Percentiles rank a stretch among this genome's conserved stretches.
Conservation (phyloP, 2,329 filamentous ascomycete genomes). For the Colletotrichum spinosum region DNA sequence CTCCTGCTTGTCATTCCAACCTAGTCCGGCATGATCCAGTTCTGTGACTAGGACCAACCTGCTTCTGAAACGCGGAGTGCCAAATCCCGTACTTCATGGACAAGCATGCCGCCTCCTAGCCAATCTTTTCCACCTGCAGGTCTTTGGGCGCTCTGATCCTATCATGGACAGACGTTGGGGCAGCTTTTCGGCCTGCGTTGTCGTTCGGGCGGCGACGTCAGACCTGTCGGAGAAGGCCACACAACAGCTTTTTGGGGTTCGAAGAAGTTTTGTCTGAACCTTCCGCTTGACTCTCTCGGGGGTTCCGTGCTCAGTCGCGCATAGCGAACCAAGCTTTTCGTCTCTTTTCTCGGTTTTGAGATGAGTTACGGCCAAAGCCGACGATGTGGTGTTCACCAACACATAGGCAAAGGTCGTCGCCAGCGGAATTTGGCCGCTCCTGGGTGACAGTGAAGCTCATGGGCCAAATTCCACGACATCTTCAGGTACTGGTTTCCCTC, state of each 20-base stretch:
- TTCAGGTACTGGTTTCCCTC: too few relatives aligned
- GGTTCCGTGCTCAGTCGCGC: not conserved
- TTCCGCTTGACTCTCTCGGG: slow-evolving; percentile 1
- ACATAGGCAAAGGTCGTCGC: not conserved
- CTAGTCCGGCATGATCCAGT: not conserved
- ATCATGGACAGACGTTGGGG: slow-evolving; percentile 10
- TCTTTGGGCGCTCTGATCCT: slow-evolving; percentile 14
- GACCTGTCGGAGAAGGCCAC: slow-evolving; percentile 10
- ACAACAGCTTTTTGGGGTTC: not conserved
- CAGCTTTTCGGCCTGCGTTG: slow-evolving; percentile 17
- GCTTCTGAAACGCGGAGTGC: slow-evolving; percentile 38
- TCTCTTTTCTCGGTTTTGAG: slow-evolving; percentile 15
- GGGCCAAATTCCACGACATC: too few relatives aligned
- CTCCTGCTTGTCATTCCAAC: not conserved
- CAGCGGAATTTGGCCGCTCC: too few relatives aligned
- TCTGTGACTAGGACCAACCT: slow-evolving; percentile 25
- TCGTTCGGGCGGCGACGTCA: slow-evolving; percentile 29
- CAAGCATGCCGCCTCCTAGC: slow-evolving; percentile 11
- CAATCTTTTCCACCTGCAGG: slow-evolving; percentile 2
- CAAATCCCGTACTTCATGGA: slow-evolving; percentile 27
- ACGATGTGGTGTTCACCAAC: not conserved
- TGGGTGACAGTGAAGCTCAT: too few relatives aligned
- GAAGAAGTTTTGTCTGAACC: slow-evolving; percentile 11
- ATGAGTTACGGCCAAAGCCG: slow-evolving; percentile 13
- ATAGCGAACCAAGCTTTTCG: slow-evolving; percentile 9